Base-by-base conservation (phyloP, 2,329 filamentous ascomycete genomes). In the Seiridium cupressi region DNA sequence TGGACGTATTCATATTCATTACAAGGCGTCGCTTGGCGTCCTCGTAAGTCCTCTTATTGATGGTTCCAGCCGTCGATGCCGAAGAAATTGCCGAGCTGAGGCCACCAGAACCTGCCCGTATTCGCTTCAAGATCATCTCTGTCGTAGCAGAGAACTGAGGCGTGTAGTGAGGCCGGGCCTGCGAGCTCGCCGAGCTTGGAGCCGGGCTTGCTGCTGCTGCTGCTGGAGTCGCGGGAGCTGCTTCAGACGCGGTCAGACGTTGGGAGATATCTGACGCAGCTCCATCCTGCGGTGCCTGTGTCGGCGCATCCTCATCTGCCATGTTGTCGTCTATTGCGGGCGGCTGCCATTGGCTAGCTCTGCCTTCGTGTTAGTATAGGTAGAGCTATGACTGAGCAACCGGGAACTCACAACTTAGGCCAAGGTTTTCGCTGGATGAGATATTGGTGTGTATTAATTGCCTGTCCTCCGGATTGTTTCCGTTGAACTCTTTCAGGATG, bases 21-120 rank as follows among this genome's bases (percentile, higher is more conserved):
- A 78, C 67, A 0, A 79, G 68, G n/a, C 76, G 71, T 54, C 74
- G 66, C 66, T 73, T 77, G 6, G 72, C 72, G 48, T 78, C 76
- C 55, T 78, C 76, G 44, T 73, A 77, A 0, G 70, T 68, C 1
- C 74, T 68, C 38, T 70, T 65, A 36, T 73, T 68, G 61, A 77
- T 74, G 60, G 60, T 63, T 3, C 70, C 68, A 4, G 71, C 63
- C 0, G 69, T 68, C 1, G 74, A 73, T 1, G 70, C 72, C 1
- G 71, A 70, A 3, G 73, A 73, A 3, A 77, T 68, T 1, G 72
- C 74, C 0, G 72, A 72, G 26, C 68, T 72, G 3, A 77, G 63
- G 56, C 70, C 74, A 47, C 68, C 71, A 1, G 72, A 66, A 44
- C 75, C 73, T 32, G 69, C 72, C 40, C 71, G 73, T 32, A 78